phyloP scores from a whole-genome alignment of 176 grass and related monocot species.

The Coix lacrymajobi region DNA sequence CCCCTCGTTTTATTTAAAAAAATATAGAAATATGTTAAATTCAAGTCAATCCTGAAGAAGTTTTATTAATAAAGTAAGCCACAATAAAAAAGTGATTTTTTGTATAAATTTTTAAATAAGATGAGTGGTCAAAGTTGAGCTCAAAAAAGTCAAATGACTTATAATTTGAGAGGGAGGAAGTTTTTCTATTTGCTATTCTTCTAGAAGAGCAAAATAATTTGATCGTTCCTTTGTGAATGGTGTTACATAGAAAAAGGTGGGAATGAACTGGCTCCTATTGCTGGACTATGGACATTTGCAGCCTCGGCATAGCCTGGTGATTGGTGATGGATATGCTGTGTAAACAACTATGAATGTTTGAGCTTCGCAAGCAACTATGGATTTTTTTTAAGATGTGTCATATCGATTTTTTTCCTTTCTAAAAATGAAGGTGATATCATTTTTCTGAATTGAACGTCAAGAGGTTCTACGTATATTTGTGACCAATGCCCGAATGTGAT shows the following conservation, averaged over 20 bases:
- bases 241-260: not conserved
- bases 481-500: not conserved
- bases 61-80: no score
- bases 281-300: not conserved
- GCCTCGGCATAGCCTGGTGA: not conserved
- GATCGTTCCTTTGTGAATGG: conserved; percentile 17
- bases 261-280: not conserved
- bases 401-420: not conserved
- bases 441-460: conserved; percentile 7
- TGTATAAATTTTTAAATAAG: no score
- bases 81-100: no score
- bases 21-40: no score
- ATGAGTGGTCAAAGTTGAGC: no score
- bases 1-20: no score
- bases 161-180: no score
- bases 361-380: not conserved
- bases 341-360: not conserved
- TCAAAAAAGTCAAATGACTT: no score
- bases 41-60: no score
- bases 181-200: conserved; percentile 25
- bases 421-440: not conserved
- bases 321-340: not conserved
- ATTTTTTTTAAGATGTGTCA: not conserved
- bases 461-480: not conserved
- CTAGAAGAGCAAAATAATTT: conserved; percentile 27